Conservation (phyloP, 1,284 basidiomycete species). For the Paramarasmius palmivorus region DNA sequence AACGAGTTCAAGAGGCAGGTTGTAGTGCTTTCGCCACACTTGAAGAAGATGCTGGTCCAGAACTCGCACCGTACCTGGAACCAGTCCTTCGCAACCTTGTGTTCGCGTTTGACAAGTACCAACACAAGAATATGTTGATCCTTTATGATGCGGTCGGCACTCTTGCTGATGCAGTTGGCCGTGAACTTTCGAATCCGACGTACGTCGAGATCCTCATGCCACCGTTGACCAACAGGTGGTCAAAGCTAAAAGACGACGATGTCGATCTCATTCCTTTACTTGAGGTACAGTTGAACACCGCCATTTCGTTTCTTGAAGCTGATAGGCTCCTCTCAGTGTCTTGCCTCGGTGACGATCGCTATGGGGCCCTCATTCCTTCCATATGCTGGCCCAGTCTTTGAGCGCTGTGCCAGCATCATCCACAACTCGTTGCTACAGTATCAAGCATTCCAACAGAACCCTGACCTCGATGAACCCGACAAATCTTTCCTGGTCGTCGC, state of each 20-base stretch:
- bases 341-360: slow-evolving; percentile 97
- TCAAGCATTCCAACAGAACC: slow-evolving; percentile 81
- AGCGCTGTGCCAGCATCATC: slow-evolving; percentile 88
- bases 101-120: slow-evolving; percentile 96
- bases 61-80: slow-evolving; percentile 91
- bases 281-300: slow-evolving; percentile 58
- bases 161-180: slow-evolving; percentile 93
- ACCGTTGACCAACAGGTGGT: slow-evolving; percentile 89
- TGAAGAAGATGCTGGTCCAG: slow-evolving; percentile 94
- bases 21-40: slow-evolving; percentile 98
- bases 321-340: slow-evolving; percentile 64
- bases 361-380: slow-evolving; percentile 90
- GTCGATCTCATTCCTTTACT: slow-evolving; percentile 93
- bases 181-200: slow-evolving; percentile 81
- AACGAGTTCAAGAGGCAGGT: slow-evolving; percentile 98
- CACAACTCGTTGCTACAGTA: slow-evolving; percentile 82
- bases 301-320: slow-evolving; percentile 8
- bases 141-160: slow-evolving; percentile 98
- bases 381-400: slow-evolving; percentile 91
- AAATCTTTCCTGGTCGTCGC: slow-evolving; percentile 97
- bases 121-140: slow-evolving; percentile 99
- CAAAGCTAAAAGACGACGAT: slow-evolving; percentile 86
- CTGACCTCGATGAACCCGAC: slow-evolving; percentile 90
- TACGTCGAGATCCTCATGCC: slow-evolving; percentile 98
- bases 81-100: slow-evolving; percentile 95